Evolutionary conservation across 768 basidiomycete species (phyloP).

Genomic region (Bullera alba): DNA sequence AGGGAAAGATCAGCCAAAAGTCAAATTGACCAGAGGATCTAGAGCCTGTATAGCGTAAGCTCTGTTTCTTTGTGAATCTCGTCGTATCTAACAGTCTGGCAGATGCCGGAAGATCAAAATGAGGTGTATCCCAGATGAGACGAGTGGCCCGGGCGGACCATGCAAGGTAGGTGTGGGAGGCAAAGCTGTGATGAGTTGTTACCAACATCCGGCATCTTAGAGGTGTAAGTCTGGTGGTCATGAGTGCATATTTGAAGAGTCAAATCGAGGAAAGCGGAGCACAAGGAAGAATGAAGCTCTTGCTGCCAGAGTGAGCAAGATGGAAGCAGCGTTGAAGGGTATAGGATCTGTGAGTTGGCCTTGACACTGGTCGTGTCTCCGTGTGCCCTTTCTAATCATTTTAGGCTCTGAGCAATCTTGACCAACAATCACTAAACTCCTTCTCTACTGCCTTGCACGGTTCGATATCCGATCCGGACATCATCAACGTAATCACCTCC

Average conservation of each 20-base stretch:
- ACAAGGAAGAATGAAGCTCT: constrained; percentile 41
- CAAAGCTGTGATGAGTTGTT: not conserved
- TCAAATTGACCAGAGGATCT: constrained; percentile 43
- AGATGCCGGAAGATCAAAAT: constrained; percentile 44
- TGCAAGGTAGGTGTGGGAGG: constrained; percentile 40
- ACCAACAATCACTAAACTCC: constrained; percentile 34
- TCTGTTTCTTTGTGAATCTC: too few species aligned
- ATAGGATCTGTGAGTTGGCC: constrained; percentile 31
- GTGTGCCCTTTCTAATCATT: not conserved
- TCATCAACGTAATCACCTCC: constrained; percentile 37
- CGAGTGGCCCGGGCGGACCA: constrained; percentile 27
- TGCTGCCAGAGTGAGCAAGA: constrained; percentile 26
- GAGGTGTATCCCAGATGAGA: constrained; percentile 43
- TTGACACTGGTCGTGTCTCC: not conserved
- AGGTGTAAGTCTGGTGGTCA: constrained; percentile 48
- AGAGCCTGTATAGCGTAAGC: constrained; percentile 31
- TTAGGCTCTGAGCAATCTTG: constrained; percentile 30
- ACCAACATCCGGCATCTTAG: constrained; percentile 4
- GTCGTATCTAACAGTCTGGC: not conserved
- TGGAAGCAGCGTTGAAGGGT: constrained; percentile 34
- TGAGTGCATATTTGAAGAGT: constrained; percentile 95
- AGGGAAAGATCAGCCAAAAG: constrained; percentile 27
- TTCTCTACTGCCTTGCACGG: constrained; percentile 33
- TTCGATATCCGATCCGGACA: constrained; percentile 26
- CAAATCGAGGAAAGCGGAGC: constrained; percentile 84